A percentile compares a stretch with the other conserved stretches of the same genome.
These are phyloP conservation scores for Phlebiopsis flavidoalba DNA, from an alignment of 768 basidiomycete species.

Conservation along the genomic window DNA sequence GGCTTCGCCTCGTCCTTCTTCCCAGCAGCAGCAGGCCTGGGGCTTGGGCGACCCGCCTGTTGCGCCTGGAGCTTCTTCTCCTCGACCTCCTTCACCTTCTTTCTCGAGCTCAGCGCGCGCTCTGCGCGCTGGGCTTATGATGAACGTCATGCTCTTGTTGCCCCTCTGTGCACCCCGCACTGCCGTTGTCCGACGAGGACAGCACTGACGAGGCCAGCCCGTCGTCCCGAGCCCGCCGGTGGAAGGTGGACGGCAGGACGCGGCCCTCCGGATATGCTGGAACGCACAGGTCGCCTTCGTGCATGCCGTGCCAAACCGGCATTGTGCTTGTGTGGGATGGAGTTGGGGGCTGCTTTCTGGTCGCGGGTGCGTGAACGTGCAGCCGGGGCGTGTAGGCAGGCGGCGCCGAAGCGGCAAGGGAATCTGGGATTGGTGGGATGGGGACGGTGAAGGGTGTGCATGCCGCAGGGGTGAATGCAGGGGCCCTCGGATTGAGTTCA, in stretches of 20 bases:
- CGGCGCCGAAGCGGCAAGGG: slow-evolving; percentile 79
- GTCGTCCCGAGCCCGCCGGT: slow-evolving; percentile 65
- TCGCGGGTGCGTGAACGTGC: slow-evolving; percentile 54
- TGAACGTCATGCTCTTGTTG: slow-evolving; percentile 70
- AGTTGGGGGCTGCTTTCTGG: slow-evolving; percentile 7
- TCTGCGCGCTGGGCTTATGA: slow-evolving; percentile 29
- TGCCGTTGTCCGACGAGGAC: slow-evolving; percentile 56
- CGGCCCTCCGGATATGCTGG: slow-evolving; percentile 88
- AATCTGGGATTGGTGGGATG: slow-evolving; percentile 22
- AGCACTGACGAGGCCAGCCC: slow-evolving; percentile 60
- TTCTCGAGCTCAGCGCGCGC: slow-evolving; percentile 33
- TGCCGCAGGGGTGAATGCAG: slow-evolving; percentile 61
- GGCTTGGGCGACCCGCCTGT: slow-evolving; percentile 63
- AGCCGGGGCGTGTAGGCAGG: slow-evolving; percentile 82
- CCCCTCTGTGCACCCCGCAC: slow-evolving; percentile 58
- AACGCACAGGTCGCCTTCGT: slow-evolving; percentile 68
- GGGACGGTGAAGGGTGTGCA: slow-evolving; percentile 29
- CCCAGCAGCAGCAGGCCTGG: slow-evolving; percentile 49
- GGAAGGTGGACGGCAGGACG: slow-evolving; percentile 74
- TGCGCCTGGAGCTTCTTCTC: slow-evolving; percentile 58
- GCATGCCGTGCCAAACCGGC: slow-evolving; percentile 80
- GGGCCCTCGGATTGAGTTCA: slow-evolving; percentile 59
- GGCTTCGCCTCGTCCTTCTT: slow-evolving; percentile 56
- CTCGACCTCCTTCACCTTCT: slow-evolving; percentile 60
- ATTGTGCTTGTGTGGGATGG: slow-evolving; percentile 34